A percentile compares a stretch with the other conserved stretches of the same genome.
phyloP scores from a whole-genome alignment of 148 eudicot species.

The Polygonum aviculare region DNA sequence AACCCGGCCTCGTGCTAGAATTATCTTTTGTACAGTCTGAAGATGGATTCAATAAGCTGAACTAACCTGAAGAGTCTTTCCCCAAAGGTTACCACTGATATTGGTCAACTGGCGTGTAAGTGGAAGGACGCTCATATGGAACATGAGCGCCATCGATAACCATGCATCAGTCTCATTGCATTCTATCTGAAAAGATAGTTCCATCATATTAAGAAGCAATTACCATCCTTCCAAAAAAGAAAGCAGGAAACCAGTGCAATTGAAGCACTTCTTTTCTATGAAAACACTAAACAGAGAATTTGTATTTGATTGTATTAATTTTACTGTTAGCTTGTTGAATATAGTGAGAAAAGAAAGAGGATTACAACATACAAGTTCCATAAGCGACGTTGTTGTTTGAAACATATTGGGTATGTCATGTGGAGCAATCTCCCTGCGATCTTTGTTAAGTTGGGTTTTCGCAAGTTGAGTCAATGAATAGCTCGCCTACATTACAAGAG shows the following conservation, averaged over 20 bases:
- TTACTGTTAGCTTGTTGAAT: neutral
- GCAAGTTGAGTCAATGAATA: conserved; percentile 89
- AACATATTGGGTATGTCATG: conserved; percentile 68
- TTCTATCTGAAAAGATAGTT: conserved; percentile 55
- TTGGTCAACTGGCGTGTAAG: conserved; percentile 93
- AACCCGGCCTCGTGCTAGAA: conserved; percentile 8
- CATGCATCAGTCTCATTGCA: conserved; percentile 96
- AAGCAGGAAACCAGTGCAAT: neutral
- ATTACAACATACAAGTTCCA: conserved; percentile 65
- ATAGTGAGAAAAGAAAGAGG: neutral
- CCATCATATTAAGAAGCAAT: neutral
- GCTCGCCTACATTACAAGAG: conserved; percentile 63
- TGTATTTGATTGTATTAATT: neutral
- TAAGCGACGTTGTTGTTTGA: conserved; percentile 59
- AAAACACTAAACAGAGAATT: neutral
- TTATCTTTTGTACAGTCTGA: neutral
- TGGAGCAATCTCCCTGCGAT: conserved; percentile 86
- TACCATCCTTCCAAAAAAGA: neutral
- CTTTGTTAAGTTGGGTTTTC: conserved; percentile 81
- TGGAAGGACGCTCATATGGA: conserved; percentile 91
- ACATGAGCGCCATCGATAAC: conserved; percentile 98
- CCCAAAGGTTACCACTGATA: conserved; percentile 98
- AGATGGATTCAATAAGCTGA: neutral
- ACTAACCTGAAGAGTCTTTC: conserved; percentile 92
- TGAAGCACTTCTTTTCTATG: neutral